Base-by-base conservation (phyloP, 176 grass and related monocot genomes). In the Themeda triandra region DNA sequence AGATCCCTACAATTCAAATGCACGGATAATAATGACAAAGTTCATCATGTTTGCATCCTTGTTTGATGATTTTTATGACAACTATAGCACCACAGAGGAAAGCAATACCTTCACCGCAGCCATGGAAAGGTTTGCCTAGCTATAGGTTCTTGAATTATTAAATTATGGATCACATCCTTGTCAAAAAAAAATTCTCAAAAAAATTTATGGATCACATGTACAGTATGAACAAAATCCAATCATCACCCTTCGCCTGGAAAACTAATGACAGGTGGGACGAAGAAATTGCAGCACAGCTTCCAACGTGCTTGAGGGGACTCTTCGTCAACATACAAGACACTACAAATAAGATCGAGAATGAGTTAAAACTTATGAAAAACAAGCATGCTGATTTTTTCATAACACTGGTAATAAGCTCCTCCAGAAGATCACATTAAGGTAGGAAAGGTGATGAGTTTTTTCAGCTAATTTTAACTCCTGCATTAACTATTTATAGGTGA, bases 181-280 rank as follows among this genome's bases (percentile, higher is more conserved):
- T n/a, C n/a, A n/a, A n/a, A n/a, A n/a, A n/a, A n/a, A n/a, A n/a
- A n/a, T n/a, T n/a, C n/a, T n/a, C n/a, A n/a, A n/a, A n/a, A n/a
- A n/a, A n/a, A n/a, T n/a, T 45, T 45, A 39, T 39, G 42, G 12
- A 45, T 45, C 42, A 45, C 42, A 45, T 3, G 42, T 45, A 45
- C 12, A 45, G 42, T 13, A 45, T 45, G 42, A 45, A 45, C 42
- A 45, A 45, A 45, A 13, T 45, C 12, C 42, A 45, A 3, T 10
- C 19, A 6, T 24, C 23, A 69, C 33, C 31, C 17, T 11, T 8
- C 37, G 31, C 66, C 35, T 21, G 17, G 23, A 68, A 67, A 30
- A 33, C 17, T 35, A 3, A 11, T 68, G 5, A 8, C 9, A 92
- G 90, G 24, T 92, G 86, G 82, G 83, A 89, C 2, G 35, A 60